A percentile compares a stretch with the other conserved stretches of the same genome.
Conservation (phyloP, 768 basidiomycete species). For the Mycena vitilis region DNA sequence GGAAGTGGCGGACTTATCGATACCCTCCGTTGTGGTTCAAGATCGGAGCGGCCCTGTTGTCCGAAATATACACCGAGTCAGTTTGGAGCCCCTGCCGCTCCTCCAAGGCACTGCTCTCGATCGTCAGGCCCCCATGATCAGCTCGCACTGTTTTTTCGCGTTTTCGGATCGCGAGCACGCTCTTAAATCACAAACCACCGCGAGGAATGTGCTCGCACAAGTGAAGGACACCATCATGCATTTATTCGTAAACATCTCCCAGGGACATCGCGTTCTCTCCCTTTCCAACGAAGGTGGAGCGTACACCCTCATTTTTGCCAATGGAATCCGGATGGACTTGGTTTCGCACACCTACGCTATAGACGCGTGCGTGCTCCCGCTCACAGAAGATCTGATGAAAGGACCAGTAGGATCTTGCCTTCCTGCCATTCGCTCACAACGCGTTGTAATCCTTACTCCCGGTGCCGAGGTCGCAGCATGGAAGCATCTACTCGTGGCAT, state of each 20-base stretch:
- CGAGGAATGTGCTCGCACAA: background rate
- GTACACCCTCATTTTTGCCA: constrained; percentile 54
- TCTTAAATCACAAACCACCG: background rate
- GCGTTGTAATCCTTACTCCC: background rate
- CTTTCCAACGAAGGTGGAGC: constrained; percentile 31
- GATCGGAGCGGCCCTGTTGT: constrained; percentile 44
- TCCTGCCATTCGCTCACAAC: background rate
- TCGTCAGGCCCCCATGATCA: constrained; percentile 33
- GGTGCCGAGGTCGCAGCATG: constrained; percentile 48
- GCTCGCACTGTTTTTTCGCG: constrained; percentile 42
- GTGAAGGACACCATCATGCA: constrained; percentile 29
- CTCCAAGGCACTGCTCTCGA: constrained; percentile 38
- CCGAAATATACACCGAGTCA: constrained; percentile 55
- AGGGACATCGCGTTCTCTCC: constrained; percentile 34
- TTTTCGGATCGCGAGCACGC: constrained; percentile 44
- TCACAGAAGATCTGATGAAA: constrained; percentile 34
- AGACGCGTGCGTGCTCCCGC: constrained; percentile 54
- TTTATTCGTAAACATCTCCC: constrained; percentile 39
- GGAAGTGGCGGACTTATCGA: background rate
- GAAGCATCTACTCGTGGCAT: constrained; percentile 53
- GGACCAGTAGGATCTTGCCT: constrained; percentile 23
- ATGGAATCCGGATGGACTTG: constrained; percentile 52
- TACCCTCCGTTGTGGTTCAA: constrained; percentile 14
- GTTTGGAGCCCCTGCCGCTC: constrained; percentile 48
- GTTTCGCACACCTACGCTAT: constrained; percentile 54